phyloP scores from a whole-genome alignment of 768 basidiomycete species.

The Phylloporus sp. region DNA sequence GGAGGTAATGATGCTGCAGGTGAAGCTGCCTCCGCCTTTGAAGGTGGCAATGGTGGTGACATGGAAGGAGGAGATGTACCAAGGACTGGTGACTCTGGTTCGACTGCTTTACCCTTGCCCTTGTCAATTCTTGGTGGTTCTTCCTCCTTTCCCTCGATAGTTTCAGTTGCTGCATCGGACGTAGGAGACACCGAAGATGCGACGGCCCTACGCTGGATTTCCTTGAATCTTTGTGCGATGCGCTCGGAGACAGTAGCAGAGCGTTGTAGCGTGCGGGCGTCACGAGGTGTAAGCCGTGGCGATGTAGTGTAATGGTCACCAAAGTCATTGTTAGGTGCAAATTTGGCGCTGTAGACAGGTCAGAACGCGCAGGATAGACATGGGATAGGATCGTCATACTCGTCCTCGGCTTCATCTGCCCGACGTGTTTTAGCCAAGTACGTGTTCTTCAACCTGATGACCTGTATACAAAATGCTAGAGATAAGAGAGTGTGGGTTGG shows the following conservation, averaged over 20 bases:
- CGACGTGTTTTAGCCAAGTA: slow-evolving; percentile 76
- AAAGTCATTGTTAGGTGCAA: slow-evolving; percentile 66
- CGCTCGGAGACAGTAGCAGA: slow-evolving; percentile 84
- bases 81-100: slow-evolving; percentile 30
- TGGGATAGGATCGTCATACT: slow-evolving; percentile 50
- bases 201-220: slow-evolving; percentile 60
- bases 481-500: background rate
- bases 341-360: slow-evolving; percentile 62
- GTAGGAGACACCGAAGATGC: slow-evolving; percentile 30
- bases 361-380: background rate
- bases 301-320: slow-evolving; percentile 82
- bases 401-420: slow-evolving; percentile 92
- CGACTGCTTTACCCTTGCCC: slow-evolving; percentile 69
- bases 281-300: slow-evolving; percentile 59
- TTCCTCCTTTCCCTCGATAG: slow-evolving; percentile 32
- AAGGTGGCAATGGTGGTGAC: slow-evolving; percentile 57
- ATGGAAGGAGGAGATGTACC: slow-evolving; percentile 57
- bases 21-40: slow-evolving; percentile 35
- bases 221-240: slow-evolving; percentile 77
- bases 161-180: slow-evolving; percentile 19
- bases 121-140: slow-evolving; percentile 66
- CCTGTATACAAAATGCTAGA: slow-evolving; percentile 29
- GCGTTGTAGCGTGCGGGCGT: slow-evolving; percentile 52
- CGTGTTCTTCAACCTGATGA: slow-evolving; percentile 64
- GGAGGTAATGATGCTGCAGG: slow-evolving; percentile 38